Base-by-base conservation (phyloP, 2,329 filamentous ascomycete species). In the Curvularia hawaiiensis region DNA sequence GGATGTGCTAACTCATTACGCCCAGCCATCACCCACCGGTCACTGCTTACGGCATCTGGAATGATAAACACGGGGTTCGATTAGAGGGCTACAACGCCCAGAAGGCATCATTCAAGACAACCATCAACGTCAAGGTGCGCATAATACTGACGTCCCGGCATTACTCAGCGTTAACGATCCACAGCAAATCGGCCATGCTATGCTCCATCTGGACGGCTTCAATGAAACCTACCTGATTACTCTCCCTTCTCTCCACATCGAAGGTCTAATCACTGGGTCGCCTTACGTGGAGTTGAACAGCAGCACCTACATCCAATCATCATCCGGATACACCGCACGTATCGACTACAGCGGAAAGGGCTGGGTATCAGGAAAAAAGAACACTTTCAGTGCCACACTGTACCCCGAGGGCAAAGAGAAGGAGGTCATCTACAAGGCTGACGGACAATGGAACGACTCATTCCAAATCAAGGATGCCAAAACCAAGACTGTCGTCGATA, bases 291-390 rank as follows among this genome's bases (percentile, higher is more conserved):
- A 99, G 78, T 84, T 98, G 43, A 92, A 97, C 72, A 89, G 89
- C 69, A 86, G 85, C 59, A 92, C 90, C 66, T 91, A 90, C 79
- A 97, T 99, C 69, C 86, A 88, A 54, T 95, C 91, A 63, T 95
- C 90, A 24, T 90, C 88, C 2, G 94, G 95, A 52, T 97, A 89
- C 79, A 90, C 92, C 4, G 86, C 91, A 63, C 93, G 92, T 79
- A 90, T 98, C 70, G 92, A 97, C 75, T 99, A 97, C 80, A 90
- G 87, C 60, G 93, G 94, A 70, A 94, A 92, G 75, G 94, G 94
- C 56, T 99, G 94, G 94, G 78, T 99, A 10, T 92, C 90, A 45
- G 95, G 94, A 65, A 96, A 96, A 83, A 97, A 97, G 82, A 98
- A 98, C 80, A 90, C 85, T 55, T 92, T 98, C 75, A 86, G 82